Evolutionary conservation across 768 basidiomycete species (phyloP).

Genomic region (Fomitopsis pulvina): DNA sequence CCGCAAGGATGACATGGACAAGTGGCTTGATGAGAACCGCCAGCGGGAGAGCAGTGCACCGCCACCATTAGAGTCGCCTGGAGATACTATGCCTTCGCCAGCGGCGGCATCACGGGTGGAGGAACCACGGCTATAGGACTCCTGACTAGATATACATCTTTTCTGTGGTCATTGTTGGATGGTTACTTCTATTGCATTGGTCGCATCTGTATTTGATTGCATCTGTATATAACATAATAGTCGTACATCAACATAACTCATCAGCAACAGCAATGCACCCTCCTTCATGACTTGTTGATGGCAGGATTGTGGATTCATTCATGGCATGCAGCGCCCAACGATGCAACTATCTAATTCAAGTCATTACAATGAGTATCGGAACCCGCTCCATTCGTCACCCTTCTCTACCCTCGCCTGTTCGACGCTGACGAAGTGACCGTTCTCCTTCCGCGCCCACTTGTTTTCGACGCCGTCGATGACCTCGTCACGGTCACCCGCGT

Average conservation of each 20-base stretch:
- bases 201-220: conserved; percentile 11
- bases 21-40: conserved; percentile 85
- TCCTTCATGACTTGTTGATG: background rate
- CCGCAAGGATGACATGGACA: conserved; percentile 89
- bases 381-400: conserved; percentile 75
- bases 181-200: conserved; percentile 12
- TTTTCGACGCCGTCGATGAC: conserved; percentile 46
- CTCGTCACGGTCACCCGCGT: conserved; percentile 65
- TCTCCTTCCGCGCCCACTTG: conserved; percentile 36
- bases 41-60: conserved; percentile 54
- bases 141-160: background rate
- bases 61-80: conserved; percentile 46
- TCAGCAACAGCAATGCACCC: background rate
- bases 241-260: conserved; percentile 11
- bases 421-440: conserved; percentile 47
- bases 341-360: too few species aligned
- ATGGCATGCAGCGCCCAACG: too few species aligned
- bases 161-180: conserved; percentile 10
- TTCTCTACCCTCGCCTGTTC: conserved; percentile 54
- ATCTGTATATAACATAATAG: conserved; percentile 15
- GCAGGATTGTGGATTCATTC: background rate
- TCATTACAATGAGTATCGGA: conserved; percentile 53
- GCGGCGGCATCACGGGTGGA: conserved; percentile 36
- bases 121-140: conserved; percentile 16
- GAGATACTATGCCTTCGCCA: conserved; percentile 39